These are phyloP conservation scores for Torrubiella hemipterigena DNA, from an alignment of 2,329 filamentous ascomycete genomes.

Conservation along the genomic window DNA sequence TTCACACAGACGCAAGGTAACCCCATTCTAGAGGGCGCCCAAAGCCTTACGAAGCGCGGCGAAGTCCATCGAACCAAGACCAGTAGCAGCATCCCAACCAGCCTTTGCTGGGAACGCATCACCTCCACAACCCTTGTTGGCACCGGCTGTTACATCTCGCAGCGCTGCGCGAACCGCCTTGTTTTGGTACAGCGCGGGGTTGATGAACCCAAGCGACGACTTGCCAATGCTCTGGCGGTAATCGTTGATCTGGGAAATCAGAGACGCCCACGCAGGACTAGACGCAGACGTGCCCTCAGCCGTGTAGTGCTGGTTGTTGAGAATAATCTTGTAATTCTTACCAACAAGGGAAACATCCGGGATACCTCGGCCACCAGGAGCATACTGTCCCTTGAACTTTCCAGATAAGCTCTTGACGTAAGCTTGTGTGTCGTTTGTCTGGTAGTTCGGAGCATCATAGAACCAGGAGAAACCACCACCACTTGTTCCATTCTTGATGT, in stretches of 20 bases:
- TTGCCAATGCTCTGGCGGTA: background rate
- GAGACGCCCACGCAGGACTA: background rate
- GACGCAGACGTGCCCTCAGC: background rate
- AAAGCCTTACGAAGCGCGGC: conserved; percentile 1
- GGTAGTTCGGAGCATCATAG: background rate
- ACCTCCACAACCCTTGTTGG: background rate
- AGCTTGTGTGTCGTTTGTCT: background rate
- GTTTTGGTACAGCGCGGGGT: background rate
- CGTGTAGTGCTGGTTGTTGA: background rate
- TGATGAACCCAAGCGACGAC: background rate
- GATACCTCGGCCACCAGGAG: background rate
- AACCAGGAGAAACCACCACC: background rate
- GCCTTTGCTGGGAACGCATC: conserved; percentile 3
- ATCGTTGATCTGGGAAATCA: background rate
- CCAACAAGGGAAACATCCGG: background rate
- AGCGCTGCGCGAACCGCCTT: conserved; percentile 4
- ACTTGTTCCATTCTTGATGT: background rate
- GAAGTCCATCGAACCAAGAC: conserved; percentile 4
- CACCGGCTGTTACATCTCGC: conserved; percentile 2
- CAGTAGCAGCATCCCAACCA: conserved; percentile 4
- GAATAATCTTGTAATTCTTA: background rate
- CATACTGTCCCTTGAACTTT: background rate
- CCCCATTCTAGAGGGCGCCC: no score
- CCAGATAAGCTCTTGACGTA: background rate
- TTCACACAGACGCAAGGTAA: no score